Base-by-base conservation (phyloP, 1,139 yeast genomes). In the Yamadazyma dushanensis region DNA sequence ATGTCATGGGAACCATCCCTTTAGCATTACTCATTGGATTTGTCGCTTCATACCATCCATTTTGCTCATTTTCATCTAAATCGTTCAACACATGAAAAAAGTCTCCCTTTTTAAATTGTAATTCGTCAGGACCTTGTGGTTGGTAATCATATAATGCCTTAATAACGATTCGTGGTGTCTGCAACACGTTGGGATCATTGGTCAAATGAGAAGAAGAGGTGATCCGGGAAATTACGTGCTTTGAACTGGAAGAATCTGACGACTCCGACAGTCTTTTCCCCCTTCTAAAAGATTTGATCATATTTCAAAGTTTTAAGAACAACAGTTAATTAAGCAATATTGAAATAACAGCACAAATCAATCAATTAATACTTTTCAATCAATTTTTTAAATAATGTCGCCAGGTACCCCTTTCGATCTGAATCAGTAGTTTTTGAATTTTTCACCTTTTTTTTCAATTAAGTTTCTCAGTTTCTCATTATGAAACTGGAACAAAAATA, bases 1-100 rank as follows among this genome's bases (percentile, higher is more conserved):
- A 83, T 17, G 80, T 66, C 32, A 80, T 80, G 3, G 97, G 97
- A 2, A 92, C 97, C 78, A 86, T 78, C 1, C 98, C 98, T 38
- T 77, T 73, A 19, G 74, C 63, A 47, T 83, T 79, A 11, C 85
- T 76, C 41, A 86, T 78, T 10, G 97, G 97, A 57, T 90, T 90
- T 36, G 81, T 79, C 3, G 96, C 97, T 53, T 88, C 92, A 52
- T 80, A 87, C 92, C 95, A 88, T 33, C 85, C 87, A 31, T 73
- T 64, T 20, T 56, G 55, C 41, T 57, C 64, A 34, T 58, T 62
- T 27, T 55, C 55, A 47, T 80, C 84, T 46, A 80, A 83, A 9
- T 45, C 51, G 33, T 76, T 73, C 16, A 81, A 66, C 5, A 92
- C 94, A 54, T 88, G 90, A 59, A 90, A 87, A 54, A 89, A 89